Conservation (phyloP, 441 rosid species). For the Biscutella laevigata region DNA sequence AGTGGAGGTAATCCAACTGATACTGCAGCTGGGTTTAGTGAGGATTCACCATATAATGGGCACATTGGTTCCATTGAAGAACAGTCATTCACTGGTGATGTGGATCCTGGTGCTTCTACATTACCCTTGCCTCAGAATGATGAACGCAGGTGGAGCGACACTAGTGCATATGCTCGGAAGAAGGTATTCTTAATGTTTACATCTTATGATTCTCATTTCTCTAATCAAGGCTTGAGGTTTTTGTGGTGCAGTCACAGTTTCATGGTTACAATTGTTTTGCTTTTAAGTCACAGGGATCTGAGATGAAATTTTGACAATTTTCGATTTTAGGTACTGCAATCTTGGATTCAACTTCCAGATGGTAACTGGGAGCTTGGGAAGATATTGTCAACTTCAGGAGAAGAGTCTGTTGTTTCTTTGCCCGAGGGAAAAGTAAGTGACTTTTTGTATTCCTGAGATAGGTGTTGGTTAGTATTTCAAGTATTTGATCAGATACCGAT, state of each 20-base stretch:
- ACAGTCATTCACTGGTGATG: conserved; percentile 40
- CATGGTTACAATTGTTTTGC: background rate
- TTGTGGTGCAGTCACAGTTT: background rate
- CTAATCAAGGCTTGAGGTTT: background rate
- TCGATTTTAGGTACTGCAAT: conserved; percentile 62
- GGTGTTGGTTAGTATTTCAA: conserved; percentile 5
- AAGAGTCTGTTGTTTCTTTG: conserved; percentile 56
- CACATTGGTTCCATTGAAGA: conserved; percentile 33
- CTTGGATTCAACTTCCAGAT: conserved; percentile 79
- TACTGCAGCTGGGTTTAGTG: conserved; percentile 31
- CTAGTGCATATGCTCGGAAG: conserved; percentile 57
- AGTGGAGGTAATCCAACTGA: conserved; percentile 31
- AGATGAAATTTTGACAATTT: conserved; percentile 15
- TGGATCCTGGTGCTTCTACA: conserved; percentile 38
- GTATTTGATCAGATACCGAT: conserved; percentile 16
- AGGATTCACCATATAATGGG: conserved; percentile 76
- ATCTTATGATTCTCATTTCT: background rate
- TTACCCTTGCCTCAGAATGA: conserved; percentile 36
- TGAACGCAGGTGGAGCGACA: conserved; percentile 74
- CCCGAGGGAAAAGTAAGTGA: conserved; percentile 71
- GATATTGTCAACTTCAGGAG: conserved; percentile 57
- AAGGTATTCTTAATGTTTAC: conserved; percentile 44
- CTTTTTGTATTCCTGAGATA: conserved; percentile 12
- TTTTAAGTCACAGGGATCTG: background rate
- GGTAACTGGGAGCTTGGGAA: conserved; percentile 88